Conservation (phyloP, 768 basidiomycete genomes). For the Rickenella mellea region DNA sequence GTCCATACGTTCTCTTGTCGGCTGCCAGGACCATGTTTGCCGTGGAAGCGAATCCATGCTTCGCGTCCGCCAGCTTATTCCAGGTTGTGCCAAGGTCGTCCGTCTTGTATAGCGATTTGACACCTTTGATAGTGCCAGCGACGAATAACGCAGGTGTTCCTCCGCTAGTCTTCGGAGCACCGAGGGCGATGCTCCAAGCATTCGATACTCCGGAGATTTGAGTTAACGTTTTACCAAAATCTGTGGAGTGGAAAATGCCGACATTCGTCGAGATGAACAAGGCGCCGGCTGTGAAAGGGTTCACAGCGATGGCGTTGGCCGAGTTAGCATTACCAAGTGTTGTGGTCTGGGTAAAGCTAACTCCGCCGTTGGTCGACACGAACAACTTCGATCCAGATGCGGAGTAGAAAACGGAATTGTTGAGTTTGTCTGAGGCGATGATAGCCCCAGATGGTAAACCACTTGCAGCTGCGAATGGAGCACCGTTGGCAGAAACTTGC, state of each 20-base stretch:
- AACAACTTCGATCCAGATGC: slow-evolving; percentile 10
- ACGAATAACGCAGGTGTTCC: slow-evolving; percentile 11
- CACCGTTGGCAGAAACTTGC: slow-evolving; percentile 6
- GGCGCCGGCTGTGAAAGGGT: slow-evolving; percentile 8
- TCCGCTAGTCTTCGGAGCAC: slow-evolving; percentile 12
- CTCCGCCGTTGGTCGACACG: slow-evolving; percentile 9
- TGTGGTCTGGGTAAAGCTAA: slow-evolving; percentile 8
- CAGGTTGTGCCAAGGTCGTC: neutral
- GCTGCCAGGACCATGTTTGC: slow-evolving; percentile 6
- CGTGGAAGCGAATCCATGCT: slow-evolving; percentile 9
- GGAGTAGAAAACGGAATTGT: slow-evolving; percentile 8
- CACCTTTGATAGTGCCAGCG: slow-evolving; percentile 5
- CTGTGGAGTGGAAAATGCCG: slow-evolving; percentile 11
- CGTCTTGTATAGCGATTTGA: neutral
- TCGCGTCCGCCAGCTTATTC: slow-evolving; percentile 4
- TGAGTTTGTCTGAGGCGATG: slow-evolving; percentile 13
- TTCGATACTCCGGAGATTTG: slow-evolving; percentile 5
- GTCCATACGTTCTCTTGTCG: slow-evolving; percentile 7
- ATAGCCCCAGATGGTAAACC: slow-evolving; percentile 7
- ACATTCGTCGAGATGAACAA: slow-evolving; percentile 10
- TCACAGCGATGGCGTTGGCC: slow-evolving; percentile 9
- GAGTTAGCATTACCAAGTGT: slow-evolving; percentile 7
- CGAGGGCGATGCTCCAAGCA: slow-evolving; percentile 11
- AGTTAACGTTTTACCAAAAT: slow-evolving; percentile 10
- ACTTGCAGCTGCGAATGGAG: slow-evolving; percentile 7